Evolutionary conservation across 306 rosid species (phyloP).

Genomic region (Comarum palustre): DNA sequence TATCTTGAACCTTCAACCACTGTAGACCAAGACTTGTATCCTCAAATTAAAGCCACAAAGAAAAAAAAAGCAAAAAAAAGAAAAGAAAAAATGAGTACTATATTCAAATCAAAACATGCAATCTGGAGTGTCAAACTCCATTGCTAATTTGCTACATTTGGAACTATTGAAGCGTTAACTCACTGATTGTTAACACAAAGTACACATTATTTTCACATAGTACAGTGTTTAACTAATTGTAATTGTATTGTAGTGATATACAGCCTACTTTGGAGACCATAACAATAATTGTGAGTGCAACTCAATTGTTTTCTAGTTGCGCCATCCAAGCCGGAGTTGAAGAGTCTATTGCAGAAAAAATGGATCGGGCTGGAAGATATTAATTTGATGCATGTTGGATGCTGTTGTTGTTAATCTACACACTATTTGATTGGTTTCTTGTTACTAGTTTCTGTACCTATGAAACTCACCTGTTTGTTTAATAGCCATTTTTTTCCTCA

Average conservation of each 20-base stretch:
- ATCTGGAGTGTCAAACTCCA: neutral
- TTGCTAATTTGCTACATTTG: neutral
- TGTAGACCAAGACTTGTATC: neutral
- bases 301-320: constrained; percentile 61
- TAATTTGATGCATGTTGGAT: constrained; percentile 7
- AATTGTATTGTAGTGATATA: neutral
- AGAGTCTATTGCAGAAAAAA: constrained; percentile 21
- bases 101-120: neutral
- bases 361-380: constrained; percentile 22
- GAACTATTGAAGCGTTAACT: neutral
- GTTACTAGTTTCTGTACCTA: no score
- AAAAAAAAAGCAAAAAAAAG: no score
- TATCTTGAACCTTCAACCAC: neutral
- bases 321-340: constrained; percentile 57
- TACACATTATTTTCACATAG: neutral
- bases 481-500: no score
- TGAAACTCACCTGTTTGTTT: no score
- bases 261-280: constrained; percentile 72
- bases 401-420: neutral
- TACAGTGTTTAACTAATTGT: neutral
- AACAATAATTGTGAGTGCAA: constrained; percentile 68
- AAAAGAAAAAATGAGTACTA: neutral
- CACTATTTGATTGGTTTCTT: no score
- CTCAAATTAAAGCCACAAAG: no score
- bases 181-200: neutral